A percentile compares a stretch with the other conserved stretches of the same genome.
These are phyloP conservation scores for Elongisporangium senticosum DNA, from an alignment of 352 stramenopile genomes.

Conservation along the genomic window DNA sequence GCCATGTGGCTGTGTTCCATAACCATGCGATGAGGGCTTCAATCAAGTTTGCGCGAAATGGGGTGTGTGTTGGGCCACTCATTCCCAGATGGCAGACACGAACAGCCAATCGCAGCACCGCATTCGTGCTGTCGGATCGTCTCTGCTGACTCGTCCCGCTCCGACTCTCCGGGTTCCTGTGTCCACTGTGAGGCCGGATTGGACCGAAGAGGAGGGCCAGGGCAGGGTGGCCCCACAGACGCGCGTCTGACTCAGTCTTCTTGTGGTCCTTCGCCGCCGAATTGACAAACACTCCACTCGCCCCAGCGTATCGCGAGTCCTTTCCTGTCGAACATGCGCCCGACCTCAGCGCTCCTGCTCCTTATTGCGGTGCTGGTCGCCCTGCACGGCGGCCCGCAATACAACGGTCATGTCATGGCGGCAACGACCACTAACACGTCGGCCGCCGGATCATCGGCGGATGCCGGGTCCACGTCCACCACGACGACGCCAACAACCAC, in stretches of 20 bases:
- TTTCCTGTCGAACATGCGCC: constrained; percentile 12
- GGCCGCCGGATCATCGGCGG: constrained; percentile 13
- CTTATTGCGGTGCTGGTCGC: constrained; percentile 8
- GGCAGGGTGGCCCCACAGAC: neutral
- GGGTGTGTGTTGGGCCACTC: neutral
- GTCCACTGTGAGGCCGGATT: neutral
- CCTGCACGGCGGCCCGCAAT: constrained; percentile 4
- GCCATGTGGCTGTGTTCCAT: neutral
- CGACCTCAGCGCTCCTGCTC: constrained; percentile 18
- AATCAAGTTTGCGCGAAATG: neutral
- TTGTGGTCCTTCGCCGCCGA: neutral
- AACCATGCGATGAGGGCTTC: neutral
- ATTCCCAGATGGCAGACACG: neutral
- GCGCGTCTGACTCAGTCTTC: neutral
- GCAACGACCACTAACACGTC: constrained; percentile 15
- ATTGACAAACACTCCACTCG: constrained; percentile 1
- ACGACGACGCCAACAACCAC: constrained; percentile 10
- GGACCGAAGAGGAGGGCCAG: neutral
- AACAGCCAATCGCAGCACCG: neutral
- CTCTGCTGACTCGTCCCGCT: neutral
- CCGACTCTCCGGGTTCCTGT: neutral
- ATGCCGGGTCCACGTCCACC: constrained; percentile 14
- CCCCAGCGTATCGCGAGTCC: constrained; percentile 16
- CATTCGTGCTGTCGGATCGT: neutral
- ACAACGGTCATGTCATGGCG: constrained; percentile 13